A percentile compares a stretch with the other conserved stretches of the same genome.
Evolutionary conservation across 2,329 filamentous ascomycete species (phyloP).

Genomic region (Monosporascus ibericus): DNA sequence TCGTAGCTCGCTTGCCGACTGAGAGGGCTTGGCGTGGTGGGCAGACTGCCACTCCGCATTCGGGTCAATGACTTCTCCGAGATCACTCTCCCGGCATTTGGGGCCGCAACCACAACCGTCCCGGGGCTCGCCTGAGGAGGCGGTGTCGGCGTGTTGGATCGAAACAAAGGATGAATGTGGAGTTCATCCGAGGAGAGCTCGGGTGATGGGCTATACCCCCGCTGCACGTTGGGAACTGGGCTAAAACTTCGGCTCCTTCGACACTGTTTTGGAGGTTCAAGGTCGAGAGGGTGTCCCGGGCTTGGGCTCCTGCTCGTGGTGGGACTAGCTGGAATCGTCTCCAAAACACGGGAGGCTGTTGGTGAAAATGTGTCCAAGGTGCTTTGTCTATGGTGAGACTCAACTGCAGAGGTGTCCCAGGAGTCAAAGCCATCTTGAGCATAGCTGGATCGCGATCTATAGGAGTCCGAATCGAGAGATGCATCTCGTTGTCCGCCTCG

Average conservation of each 20-base stretch:
- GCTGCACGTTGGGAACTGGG: constrained; percentile 31
- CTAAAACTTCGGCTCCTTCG: constrained; percentile 48
- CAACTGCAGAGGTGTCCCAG: constrained; percentile 68
- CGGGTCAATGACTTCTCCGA: constrained; percentile 46
- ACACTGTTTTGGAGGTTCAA: constrained; percentile 41
- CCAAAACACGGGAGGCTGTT: constrained; percentile 47
- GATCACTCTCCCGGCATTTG: constrained; percentile 60
- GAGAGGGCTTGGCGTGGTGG: constrained; percentile 41
- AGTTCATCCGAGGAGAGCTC: constrained; percentile 46
- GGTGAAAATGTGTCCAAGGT: constrained; percentile 45
- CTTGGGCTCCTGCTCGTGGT: constrained; percentile 59
- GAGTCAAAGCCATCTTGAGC: constrained; percentile 63
- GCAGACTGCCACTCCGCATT: constrained; percentile 51
- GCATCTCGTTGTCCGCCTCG: constrained; percentile 33
- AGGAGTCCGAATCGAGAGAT: constrained; percentile 41
- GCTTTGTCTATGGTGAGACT: constrained; percentile 53
- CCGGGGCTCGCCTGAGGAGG: constrained; percentile 61
- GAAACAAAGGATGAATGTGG: constrained; percentile 73
- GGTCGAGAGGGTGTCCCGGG: constrained; percentile 53
- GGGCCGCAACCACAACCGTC: constrained; percentile 65
- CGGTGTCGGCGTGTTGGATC: constrained; percentile 63
- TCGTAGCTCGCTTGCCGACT: constrained; percentile 45
- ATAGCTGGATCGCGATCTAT: constrained; percentile 28
- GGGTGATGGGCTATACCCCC: constrained; percentile 30
- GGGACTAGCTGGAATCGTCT: constrained; percentile 65